Base-by-base conservation (phyloP, 495 filamentous ascomycete species). In the Tuber umbilicatum region DNA sequence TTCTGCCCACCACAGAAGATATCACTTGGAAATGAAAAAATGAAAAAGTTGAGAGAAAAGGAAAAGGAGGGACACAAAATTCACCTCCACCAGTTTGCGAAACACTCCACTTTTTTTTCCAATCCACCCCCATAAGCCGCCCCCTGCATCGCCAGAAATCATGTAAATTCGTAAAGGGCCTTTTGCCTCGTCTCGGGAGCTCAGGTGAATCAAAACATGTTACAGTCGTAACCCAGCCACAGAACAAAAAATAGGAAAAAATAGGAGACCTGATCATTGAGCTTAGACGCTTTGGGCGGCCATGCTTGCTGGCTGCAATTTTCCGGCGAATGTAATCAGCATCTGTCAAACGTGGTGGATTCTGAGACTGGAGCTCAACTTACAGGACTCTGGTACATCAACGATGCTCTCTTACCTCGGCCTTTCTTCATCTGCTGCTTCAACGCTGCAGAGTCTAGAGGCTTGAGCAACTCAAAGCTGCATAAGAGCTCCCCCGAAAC, bases 371-470 rank as follows among this genome's bases (percentile, higher is more conserved):
- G n/a, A 60, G 40, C 35, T 42, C 43, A 55, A 76, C 80, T 37
- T 79, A 81, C 80, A 43, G 80, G 80, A 71, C 80, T 81, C 60
- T 81, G 80, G 73, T 81, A 79, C 67, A 79, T 81, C 72, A 81
- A 79, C 35, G 80, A 81, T 70, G 75, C 70, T 64, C 91, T 86
- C 87, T 94, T 94, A 83, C 92, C 97, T 50, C 94, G 89, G 70
- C 93, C 92, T 85, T 97, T 98, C 88, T 99, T 99, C 86, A 99
- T 99, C 83, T 98, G 96, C 79, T 91, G 97, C 87, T 99, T 99
- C 78, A 99, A 85, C 45, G 94, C 94, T 73, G 91, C 93, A n/a
- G 94, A 97, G 83, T 99, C 95, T 78, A 99, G 86, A 21, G 95
- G 95, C 81, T 99, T 99, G 76, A 99, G 86, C 31, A 98, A 85